phyloP scores from a whole-genome alignment of 176 grass and related monocot genomes.

The Rhipidocladum racemiflorum region DNA sequence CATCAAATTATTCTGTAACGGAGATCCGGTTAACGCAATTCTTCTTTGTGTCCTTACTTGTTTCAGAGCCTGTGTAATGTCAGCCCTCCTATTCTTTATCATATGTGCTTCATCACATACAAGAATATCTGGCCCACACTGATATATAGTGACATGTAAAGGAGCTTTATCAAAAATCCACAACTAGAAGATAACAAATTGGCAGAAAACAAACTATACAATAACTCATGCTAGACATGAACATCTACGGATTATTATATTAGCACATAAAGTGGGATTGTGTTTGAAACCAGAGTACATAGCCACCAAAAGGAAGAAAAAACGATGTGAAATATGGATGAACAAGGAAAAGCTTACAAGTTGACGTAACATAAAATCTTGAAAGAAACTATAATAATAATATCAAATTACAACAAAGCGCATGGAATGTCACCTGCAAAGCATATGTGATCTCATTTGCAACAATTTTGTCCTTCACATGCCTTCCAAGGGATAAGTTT shows the following conservation, averaged over 20 bases:
- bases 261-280: neutral
- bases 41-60: conserved; percentile 91
- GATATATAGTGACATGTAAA: conserved; percentile 24
- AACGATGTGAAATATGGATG: neutral
- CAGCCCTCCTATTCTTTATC: conserved; percentile 93
- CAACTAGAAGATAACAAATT: conserved; percentile 9
- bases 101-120: conserved; percentile 99
- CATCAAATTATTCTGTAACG: conserved; percentile 98
- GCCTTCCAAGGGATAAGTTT: conserved; percentile 80
- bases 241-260: conserved; percentile 3
- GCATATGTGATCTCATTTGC: conserved; percentile 70
- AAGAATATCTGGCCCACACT: conserved; percentile 94
- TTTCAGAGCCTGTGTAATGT: conserved; percentile 89
- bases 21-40: conserved; percentile 96
- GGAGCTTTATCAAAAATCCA: conserved; percentile 36
- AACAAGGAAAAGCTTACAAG: neutral
- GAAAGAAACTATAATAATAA: conserved; percentile 4
- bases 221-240: conserved; percentile 7
- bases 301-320: neutral
- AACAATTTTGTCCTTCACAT: conserved; percentile 63
- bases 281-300: conserved; percentile 17
- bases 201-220: neutral
- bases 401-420: neutral
- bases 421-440: conserved; percentile 58
- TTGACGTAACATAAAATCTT: conserved; percentile 13